Evolutionary conservation across 2,329 filamentous ascomycete species (phyloP), one percentile per base, ranked within the genome.

Genomic region (Fusarium sp.): DNA sequence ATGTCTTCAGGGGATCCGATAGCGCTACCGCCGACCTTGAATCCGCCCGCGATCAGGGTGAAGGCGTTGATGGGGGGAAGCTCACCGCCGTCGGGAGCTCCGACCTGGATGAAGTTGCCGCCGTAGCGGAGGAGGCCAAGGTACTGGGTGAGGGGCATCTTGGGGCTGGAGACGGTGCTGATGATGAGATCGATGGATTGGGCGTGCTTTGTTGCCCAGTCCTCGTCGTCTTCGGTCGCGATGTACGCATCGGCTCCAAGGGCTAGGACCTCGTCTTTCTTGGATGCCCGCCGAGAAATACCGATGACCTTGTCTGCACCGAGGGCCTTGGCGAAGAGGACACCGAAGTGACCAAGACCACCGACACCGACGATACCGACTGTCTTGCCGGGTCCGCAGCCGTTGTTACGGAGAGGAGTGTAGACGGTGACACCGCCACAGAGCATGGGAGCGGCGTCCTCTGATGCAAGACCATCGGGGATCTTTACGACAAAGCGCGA

Each of bases 341-440:
- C 82, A 5, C 89, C 92, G 73, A 93, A 90, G 81, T 94, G 91
- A 0, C 92, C 92, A 2, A 93, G 80, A 3, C 92, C 91, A 9
- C 92, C 92, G 20, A 94, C 84, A 3, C 92, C 92, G 27, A 93
- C 84, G 66, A 94, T 89, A 0, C 90, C 92, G 2, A 94, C 90
- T 5, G 81, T 86, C 82, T 92, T 93, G 15, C 91, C 91, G 0
- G 91, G 91, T 0, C 92, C 92, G 63, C 87, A 89, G 9, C 89
- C 90, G 69, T 92, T 89, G 60, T 89, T 86, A 66, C 85, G 85
- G 50, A 94, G 81, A 1, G 92, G 92, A 9, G 86, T 85, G 77
- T 86, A 94, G 11, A 91, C 85, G 0, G 92, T 94, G 45, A 94
- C 87, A 22, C 92, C 92, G 15, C 88, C 92, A 75, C 92, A 94